Evolutionary conservation across 23 red algal genomes (phyloP), one percentile per base, ranked within the genome.

Genomic region (Gracilaria vermiculophylla): DNA sequence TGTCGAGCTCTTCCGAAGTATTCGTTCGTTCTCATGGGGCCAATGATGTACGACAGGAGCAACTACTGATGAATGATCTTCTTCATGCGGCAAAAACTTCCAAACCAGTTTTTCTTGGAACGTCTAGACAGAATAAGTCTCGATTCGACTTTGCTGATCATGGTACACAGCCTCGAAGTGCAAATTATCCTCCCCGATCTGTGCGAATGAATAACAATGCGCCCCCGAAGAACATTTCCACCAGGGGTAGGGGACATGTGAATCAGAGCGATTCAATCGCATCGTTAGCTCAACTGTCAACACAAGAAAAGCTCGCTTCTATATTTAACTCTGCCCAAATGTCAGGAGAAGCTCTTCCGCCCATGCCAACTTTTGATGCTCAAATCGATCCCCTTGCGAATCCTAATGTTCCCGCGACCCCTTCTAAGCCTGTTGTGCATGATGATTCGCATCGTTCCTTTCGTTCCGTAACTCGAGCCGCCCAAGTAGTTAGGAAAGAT

Each of bases 291-390:
- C 62, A 88, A 28, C 84, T 88, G n/a, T 88, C 84, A 47, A 88
- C 84, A 36, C 62, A 65, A 61, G 84, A 88, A 55, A 88, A 88
- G 69, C 84, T 88, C 13, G 84, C 84, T 6, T 88, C 84, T 23
- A 76, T 88, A 44, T 88, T 88, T 88, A 76, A 43, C 52, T 77
- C 69, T 5, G 84, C 84, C 3, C 50, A 88, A 62, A 72, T 49
- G 53, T 76, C 84, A 50, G 53, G 51, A 41, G 84, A 73, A 56
- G 40, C 60, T 21, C 70, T 88, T 31, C 84, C 84, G 47, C 84
- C 84, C 2, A 88, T 88, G 84, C 84, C 84, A 53, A 61, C 53
- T 27, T 58, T 72, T 62, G 69, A 76, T 43, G 49, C 79, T 1
- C 79, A 83, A 14, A 27, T 69, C 44, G 79, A 83, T 67, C 51